Conservation (phyloP, 805 yeast species). For the Pichia sporocuriosa region DNA sequence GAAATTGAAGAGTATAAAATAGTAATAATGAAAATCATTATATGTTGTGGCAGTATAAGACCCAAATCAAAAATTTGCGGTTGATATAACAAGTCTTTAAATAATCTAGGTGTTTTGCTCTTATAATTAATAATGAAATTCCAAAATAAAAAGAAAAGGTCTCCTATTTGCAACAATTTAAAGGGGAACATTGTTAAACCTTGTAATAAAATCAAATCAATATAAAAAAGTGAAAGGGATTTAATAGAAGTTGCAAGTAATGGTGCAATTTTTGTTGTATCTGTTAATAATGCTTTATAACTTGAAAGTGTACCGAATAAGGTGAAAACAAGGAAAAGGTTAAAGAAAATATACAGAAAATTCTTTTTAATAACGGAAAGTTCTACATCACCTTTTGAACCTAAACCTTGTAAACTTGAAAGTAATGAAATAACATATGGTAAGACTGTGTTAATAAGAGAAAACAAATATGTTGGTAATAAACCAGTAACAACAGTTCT, state of each 20-base stretch:
- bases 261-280: conserved; percentile 53
- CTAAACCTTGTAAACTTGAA: conserved; percentile 44
- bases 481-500: conserved; percentile 55
- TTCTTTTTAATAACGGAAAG: conserved; percentile 51
- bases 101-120: conserved; percentile 44
- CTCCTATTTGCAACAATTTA: conserved; percentile 49
- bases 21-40: conserved; percentile 50
- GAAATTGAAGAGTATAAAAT: conserved; percentile 55
- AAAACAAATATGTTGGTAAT: conserved; percentile 53
- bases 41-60: conserved; percentile 54
- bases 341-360: conserved; percentile 54
- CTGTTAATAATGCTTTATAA: conserved; percentile 49
- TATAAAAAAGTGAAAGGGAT: conserved; percentile 46
- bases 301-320: conserved; percentile 57
- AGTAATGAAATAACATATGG: conserved; percentile 51
- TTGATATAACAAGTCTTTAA: conserved; percentile 44
- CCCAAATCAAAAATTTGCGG: conserved; percentile 60
- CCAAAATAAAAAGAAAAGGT: conserved; percentile 41
- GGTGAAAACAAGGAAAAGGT: conserved; percentile 54
- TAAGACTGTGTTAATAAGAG: conserved; percentile 43
- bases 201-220: conserved; percentile 59
- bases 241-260: conserved; percentile 48
- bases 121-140: conserved; percentile 30
- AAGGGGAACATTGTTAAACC: conserved; percentile 62
- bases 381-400: conserved; percentile 54